Percentiles rank a stretch among this genome's conserved stretches.
These are phyloP conservation scores for Fusarium torulosum DNA, from an alignment of 2,329 filamentous ascomycete genomes.

Conservation along the genomic window DNA sequence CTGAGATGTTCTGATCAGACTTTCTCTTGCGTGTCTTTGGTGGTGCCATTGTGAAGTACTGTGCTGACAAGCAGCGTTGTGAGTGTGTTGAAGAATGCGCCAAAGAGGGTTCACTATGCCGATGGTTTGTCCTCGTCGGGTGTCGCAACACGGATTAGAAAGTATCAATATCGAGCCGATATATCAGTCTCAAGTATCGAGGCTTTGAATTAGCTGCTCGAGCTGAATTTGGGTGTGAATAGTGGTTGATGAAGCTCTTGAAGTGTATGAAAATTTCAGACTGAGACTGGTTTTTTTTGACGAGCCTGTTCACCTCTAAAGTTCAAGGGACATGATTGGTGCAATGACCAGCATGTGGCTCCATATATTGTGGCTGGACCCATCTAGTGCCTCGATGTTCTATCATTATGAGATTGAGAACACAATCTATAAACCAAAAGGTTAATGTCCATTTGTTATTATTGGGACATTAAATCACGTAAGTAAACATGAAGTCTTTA, in stretches of 20 bases:
- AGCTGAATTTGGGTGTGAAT: conserved; percentile 16
- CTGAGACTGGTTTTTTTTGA: conserved; percentile 40
- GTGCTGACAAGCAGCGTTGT: conserved; percentile 8
- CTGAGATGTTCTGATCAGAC: conserved; percentile 38
- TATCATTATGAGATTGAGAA: conserved; percentile 2
- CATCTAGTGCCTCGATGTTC: conserved; percentile 21
- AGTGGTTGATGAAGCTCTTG: conserved; percentile 34
- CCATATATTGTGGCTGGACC: conserved; percentile 28
- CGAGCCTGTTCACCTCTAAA: conserved; percentile 19
- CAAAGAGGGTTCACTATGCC: background rate
- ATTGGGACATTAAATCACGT: background rate
- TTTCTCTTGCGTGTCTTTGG: conserved; percentile 51
- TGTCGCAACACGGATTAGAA: background rate
- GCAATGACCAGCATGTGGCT: background rate
- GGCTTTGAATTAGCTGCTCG: background rate
- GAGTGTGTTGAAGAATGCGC: conserved; percentile 5
- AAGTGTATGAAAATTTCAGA: conserved; percentile 35
- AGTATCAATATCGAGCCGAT: background rate
- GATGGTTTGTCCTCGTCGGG: background rate
- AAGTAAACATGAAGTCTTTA: background rate
- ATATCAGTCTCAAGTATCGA: background rate
- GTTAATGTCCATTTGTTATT: background rate
- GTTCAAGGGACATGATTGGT: conserved; percentile 40
- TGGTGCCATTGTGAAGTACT: conserved; percentile 42
- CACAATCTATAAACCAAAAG: background rate